Evolutionary conservation across 208 protist species (phyloP).

Genomic region (Crithidia acanthocephali): DNA sequence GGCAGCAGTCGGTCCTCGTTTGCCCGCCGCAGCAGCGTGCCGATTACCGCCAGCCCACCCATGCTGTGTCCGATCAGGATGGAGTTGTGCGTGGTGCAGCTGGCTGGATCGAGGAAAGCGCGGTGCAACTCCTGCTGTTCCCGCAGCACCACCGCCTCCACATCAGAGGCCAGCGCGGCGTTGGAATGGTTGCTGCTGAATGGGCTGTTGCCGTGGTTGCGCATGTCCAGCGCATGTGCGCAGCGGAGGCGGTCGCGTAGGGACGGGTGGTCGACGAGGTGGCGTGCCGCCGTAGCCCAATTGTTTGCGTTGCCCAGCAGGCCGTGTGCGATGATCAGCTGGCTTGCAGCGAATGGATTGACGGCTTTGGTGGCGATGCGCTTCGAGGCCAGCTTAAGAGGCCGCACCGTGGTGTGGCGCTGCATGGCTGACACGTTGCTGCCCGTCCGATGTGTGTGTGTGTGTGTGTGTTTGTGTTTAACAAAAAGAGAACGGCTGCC

Average conservation of each 20-base stretch:
- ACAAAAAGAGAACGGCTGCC: too few relatives aligned
- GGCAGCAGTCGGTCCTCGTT: constrained; percentile 66
- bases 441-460: not conserved
- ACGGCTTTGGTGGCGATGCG: constrained; percentile 31
- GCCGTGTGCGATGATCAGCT: constrained; percentile 75
- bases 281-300: constrained; percentile 61
- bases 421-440: not conserved
- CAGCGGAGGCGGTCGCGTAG: constrained; percentile 49
- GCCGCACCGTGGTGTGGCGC: constrained; percentile 1
- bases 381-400: constrained; percentile 36
- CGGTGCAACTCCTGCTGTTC: constrained; percentile 36
- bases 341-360: constrained; percentile 27
- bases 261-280: constrained; percentile 47
- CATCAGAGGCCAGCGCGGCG: constrained; percentile 67
- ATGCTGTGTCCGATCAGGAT: constrained; percentile 91
- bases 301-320: constrained; percentile 81
- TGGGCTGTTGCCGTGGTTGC: constrained; percentile 83
- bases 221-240: constrained; percentile 73
- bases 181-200: constrained; percentile 66
- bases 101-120: constrained; percentile 2
- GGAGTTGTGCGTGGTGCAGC: constrained; percentile 24
- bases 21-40: constrained; percentile 68
- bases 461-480: not conserved
- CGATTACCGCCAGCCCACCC: constrained; percentile 82
- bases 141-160: constrained; percentile 65